Evolutionary conservation across 1,284 basidiomycete species (phyloP).

Genomic region (Puccinia brachypodii): DNA sequence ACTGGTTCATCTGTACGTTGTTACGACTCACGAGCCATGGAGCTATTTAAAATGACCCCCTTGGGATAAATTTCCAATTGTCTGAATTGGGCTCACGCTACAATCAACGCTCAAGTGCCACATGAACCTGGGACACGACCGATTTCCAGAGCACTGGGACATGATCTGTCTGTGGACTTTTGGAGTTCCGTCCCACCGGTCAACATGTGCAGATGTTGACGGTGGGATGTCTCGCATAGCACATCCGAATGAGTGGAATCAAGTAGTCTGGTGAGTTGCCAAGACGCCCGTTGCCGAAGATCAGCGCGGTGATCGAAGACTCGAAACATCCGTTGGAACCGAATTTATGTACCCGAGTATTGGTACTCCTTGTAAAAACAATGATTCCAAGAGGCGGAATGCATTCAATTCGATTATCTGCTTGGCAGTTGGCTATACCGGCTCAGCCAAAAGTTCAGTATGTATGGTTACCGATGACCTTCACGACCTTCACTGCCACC

Average conservation of each 20-base stretch:
- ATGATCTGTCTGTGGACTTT: too few species aligned
- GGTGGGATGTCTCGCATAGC: too few species aligned
- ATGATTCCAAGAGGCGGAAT: neutral
- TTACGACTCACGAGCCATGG: too few species aligned
- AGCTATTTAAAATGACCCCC: too few species aligned
- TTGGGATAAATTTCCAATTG: too few species aligned
- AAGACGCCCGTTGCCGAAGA: neutral
- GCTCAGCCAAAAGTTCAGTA: neutral
- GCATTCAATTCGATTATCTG: neutral
- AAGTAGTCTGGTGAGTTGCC: neutral
- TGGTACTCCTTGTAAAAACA: neutral
- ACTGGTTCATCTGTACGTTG: too few species aligned
- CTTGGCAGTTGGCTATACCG: neutral
- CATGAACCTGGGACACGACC: neutral
- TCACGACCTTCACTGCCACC: slow-evolving; percentile 4
- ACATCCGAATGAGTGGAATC: too few species aligned
- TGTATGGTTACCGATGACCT: neutral
- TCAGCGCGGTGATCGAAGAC: neutral
- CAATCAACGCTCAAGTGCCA: neutral
- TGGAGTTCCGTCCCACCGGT: too few species aligned
- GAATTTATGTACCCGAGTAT: neutral
- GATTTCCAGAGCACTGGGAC: neutral
- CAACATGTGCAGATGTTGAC: too few species aligned
- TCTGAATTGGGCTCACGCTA: too few species aligned
- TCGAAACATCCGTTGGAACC: neutral